Evolutionary conservation across 805 yeast genomes (phyloP).

Genomic region (Nakazawaea laoshanensis): DNA sequence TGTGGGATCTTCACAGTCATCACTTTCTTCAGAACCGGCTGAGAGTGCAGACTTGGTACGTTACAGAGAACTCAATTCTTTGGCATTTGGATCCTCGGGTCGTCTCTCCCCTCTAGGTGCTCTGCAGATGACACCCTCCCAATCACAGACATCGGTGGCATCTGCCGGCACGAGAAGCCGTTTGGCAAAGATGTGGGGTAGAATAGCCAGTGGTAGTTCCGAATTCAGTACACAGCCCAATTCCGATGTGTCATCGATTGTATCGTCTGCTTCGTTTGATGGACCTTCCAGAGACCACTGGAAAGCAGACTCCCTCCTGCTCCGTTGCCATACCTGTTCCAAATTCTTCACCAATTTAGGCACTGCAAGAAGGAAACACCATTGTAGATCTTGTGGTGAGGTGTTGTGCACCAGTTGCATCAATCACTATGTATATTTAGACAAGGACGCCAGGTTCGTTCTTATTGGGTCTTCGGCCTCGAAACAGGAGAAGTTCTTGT

Average conservation of each 20-base stretch:
- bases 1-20: slow-evolving; percentile 11
- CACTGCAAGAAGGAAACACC: slow-evolving; percentile 43
- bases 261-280: slow-evolving; percentile 4
- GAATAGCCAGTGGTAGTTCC: neutral
- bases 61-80: slow-evolving; percentile 19
- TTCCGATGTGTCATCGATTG: slow-evolving; percentile 9
- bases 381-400: slow-evolving; percentile 32
- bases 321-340: slow-evolving; percentile 61
- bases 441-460: slow-evolving; percentile 25
- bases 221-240: neutral
- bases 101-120: slow-evolving; percentile 3
- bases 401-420: slow-evolving; percentile 30
- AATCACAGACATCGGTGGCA: slow-evolving; percentile 7
- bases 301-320: slow-evolving; percentile 62
- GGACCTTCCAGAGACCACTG: slow-evolving; percentile 57
- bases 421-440: slow-evolving; percentile 24
- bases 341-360: slow-evolving; percentile 67
- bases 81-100: slow-evolving; percentile 9
- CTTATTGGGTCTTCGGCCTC: slow-evolving; percentile 18
- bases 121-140: slow-evolving; percentile 1
- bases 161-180: slow-evolving; percentile 13
- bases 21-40: slow-evolving; percentile 14
- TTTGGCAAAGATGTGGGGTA: slow-evolving; percentile 1
- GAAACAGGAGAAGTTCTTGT: slow-evolving; percentile 18
- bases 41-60: slow-evolving; percentile 1